Evolutionary conservation across 1,284 basidiomycete genomes (phyloP).

Genomic region (Malassezia nana): DNA sequence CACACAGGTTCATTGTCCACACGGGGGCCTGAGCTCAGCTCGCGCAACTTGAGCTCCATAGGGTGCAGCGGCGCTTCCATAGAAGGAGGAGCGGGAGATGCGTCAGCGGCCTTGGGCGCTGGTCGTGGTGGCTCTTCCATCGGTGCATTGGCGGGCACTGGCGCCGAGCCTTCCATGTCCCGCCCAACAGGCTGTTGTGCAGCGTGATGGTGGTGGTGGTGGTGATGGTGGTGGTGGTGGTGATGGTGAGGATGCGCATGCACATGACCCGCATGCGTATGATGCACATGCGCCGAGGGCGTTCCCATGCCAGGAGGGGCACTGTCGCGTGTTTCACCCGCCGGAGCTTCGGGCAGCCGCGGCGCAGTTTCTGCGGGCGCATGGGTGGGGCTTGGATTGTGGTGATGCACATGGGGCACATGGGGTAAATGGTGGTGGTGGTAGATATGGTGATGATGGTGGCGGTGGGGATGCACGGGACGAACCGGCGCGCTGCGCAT

Average conservation of each 20-base stretch:
- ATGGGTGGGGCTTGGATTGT: neutral
- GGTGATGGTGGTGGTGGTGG: slow-evolving; percentile 12
- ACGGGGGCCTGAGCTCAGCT: slow-evolving; percentile 31
- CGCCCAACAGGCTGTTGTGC: neutral
- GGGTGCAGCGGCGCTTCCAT: neutral
- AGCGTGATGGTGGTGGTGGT: slow-evolving; percentile 12
- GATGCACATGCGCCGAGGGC: neutral
- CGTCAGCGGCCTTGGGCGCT: neutral
- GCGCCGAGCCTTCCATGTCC: neutral
- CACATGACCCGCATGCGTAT: neutral
- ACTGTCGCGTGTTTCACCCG: neutral
- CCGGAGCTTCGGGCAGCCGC: neutral
- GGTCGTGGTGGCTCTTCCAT: neutral
- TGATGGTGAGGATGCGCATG: slow-evolving; percentile 6
- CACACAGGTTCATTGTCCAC: slow-evolving; percentile 45
- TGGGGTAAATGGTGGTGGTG: slow-evolving; percentile 3
- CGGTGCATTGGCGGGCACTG: neutral
- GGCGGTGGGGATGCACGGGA: neutral
- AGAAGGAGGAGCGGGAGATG: neutral
- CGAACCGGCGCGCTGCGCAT: neutral
- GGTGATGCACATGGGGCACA: neutral
- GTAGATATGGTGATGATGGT: slow-evolving; percentile 13
- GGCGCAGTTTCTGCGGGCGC: neutral
- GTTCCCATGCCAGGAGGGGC: neutral
- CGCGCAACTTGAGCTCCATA: slow-evolving; percentile 17